A percentile compares a stretch with the other conserved stretches of the same genome.
phyloP scores from a whole-genome alignment of 179 eudicot species.

The Spergularia azorica region DNA sequence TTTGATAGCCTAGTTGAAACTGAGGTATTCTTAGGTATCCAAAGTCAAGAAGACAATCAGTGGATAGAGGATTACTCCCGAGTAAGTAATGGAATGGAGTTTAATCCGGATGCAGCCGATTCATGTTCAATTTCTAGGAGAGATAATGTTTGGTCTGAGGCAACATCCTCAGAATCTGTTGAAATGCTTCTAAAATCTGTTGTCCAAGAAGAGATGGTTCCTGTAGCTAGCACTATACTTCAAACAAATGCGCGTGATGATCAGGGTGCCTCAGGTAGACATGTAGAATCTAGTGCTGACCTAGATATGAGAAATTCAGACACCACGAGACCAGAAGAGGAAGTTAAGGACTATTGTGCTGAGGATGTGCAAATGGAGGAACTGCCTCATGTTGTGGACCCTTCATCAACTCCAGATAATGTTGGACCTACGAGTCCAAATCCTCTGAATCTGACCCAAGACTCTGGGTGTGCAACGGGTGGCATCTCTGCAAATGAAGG shows the following conservation, averaged over 20 bases:
- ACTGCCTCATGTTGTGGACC: slow-evolving; percentile 20
- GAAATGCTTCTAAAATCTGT: slow-evolving; percentile 97
- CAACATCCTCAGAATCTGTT: slow-evolving; percentile 97
- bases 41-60: slow-evolving; percentile 87
- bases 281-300: slow-evolving; percentile 41
- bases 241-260: slow-evolving; percentile 48
- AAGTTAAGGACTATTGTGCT: slow-evolving; percentile 30
- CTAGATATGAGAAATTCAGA: slow-evolving; percentile 35
- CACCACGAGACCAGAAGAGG: slow-evolving; percentile 27
- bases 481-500: slow-evolving; percentile 34
- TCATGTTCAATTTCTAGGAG: slow-evolving; percentile 75
- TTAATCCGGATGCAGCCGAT: slow-evolving; percentile 75
- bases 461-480: slow-evolving; percentile 26
- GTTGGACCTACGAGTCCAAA: slow-evolving; percentile 27
- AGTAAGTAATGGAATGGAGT: slow-evolving; percentile 75
- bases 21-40: slow-evolving; percentile 90
- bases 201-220: slow-evolving; percentile 81
- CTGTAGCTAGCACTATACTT: slow-evolving; percentile 42
- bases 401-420: slow-evolving; percentile 19
- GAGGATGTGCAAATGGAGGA: slow-evolving; percentile 24
- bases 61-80: slow-evolving; percentile 96
- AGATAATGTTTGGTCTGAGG: slow-evolving; percentile 98
- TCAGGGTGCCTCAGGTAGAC: slow-evolving; percentile 37
- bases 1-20: slow-evolving; percentile 91
- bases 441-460: slow-evolving; percentile 26